A percentile compares a stretch with the other conserved stretches of the same genome.
These are phyloP conservation scores for Marchantia paleacea DNA, from an alignment of 225 moss, liverwort and hornwort species.

Conservation along the genomic window DNA sequence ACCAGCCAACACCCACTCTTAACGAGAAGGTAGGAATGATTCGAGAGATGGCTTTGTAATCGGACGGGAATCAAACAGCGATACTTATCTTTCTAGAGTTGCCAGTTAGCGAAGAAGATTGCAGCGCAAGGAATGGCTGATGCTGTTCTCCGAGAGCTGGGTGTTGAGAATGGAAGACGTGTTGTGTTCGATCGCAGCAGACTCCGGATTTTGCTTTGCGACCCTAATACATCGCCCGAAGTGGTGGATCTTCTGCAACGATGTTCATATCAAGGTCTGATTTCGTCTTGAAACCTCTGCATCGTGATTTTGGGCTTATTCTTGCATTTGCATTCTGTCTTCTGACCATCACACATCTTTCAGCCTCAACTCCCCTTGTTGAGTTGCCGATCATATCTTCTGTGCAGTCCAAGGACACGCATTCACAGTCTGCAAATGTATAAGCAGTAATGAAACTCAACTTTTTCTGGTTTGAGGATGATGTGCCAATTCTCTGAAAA, in stretches of 20 bases:
- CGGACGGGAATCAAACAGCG: not conserved
- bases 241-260: slow-evolving; percentile 46
- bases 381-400: too few species aligned
- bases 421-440: too few species aligned
- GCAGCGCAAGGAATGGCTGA: slow-evolving; percentile 32
- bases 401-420: too few species aligned
- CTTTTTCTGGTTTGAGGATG: too few species aligned
- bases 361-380: too few species aligned
- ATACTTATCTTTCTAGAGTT: not conserved
- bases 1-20: not conserved
- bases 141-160: slow-evolving; percentile 40
- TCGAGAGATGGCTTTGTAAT: not conserved
- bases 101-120: not conserved
- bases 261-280: slow-evolving; percentile 44
- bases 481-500: too few species aligned
- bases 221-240: slow-evolving; percentile 38
- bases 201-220: slow-evolving; percentile 42
- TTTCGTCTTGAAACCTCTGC: not conserved
- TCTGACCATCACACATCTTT: too few species aligned
- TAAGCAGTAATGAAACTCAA: too few species aligned
- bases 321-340: too few species aligned
- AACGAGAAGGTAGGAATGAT: not conserved
- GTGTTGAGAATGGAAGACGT: slow-evolving; percentile 33
- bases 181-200: slow-evolving; percentile 41
- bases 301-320: too few species aligned